Base-by-base conservation (phyloP, 495 filamentous ascomycete genomes). In the Trichoderma virens region DNA sequence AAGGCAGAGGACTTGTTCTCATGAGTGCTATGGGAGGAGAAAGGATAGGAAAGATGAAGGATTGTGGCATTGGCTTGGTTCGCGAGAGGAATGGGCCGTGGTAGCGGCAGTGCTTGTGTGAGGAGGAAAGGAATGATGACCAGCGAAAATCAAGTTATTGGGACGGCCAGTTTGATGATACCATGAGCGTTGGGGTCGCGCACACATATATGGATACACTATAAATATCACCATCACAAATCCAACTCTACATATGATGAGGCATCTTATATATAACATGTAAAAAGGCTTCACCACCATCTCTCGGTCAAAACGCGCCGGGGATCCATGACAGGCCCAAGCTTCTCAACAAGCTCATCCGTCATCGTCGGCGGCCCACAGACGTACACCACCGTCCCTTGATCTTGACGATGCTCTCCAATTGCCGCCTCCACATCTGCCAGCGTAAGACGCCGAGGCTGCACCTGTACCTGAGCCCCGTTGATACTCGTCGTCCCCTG, bases 341-440 rank as follows among this genome's bases (percentile, higher is more conserved):
- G 65, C 25, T 62, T 65, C n/a, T 78, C 78, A 0, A 93, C 89
- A 66, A 92, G 82, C 63, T 87, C 82, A 74, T 95, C 91, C 3
- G 89, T 93, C 91, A 95, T 94, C 9, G 63, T 62, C 20, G 88
- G 88, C 18, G 90, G 86, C 7, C 92, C 91, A 70, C 92, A 95
- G 0, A 96, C 79, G 70, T 93, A 96, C 41, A 83, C 85, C 0
- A 90, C 84, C 2, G 86, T 82, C 0, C 73, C 66, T 7, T 71
- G 64, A 38, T 83, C 78, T 59, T 82, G 75, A 4, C 69, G 63
- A 16, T 69, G n/a, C n/a, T n/a, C 66, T 0, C 84, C 83, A 13
- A 87, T 61, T 0, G 79, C 80, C 5, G 68, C 70, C 6, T 72
- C 67, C 0, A 90, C 66, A 72, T 88, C 87, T 9, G 23, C 27